phyloP scores from a whole-genome alignment of 768 basidiomycete genomes.

The Mycena olivaceomarginata region DNA sequence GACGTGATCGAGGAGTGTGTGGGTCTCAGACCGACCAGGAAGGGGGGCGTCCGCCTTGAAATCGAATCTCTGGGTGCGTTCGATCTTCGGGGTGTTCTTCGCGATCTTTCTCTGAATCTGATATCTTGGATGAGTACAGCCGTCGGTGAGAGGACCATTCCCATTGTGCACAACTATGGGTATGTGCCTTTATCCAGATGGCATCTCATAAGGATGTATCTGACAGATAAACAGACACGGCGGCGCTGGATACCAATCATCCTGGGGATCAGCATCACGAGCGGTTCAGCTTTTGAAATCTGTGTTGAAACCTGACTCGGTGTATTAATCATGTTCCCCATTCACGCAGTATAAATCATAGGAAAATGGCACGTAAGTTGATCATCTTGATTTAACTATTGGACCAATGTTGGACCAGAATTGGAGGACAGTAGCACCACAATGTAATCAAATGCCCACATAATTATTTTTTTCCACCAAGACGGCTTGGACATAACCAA shows the following conservation, averaged over 20 bases:
- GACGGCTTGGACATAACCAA: too few species aligned
- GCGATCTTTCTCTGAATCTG: too few species aligned
- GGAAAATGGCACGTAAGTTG: too few species aligned
- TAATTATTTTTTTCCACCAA: too few species aligned
- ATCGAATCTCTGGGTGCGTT: slow-evolving; percentile 7
- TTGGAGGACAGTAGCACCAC: too few species aligned
- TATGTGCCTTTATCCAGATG: background rate
- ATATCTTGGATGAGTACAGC: background rate
- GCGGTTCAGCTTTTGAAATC: too few species aligned
- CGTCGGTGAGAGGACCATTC: background rate
- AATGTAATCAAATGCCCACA: too few species aligned
- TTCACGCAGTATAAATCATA: too few species aligned
- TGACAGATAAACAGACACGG: background rate
- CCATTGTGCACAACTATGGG: slow-evolving; percentile 36
- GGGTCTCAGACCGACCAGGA: slow-evolving; percentile 33
- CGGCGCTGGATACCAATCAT: background rate
- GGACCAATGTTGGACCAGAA: too few species aligned
- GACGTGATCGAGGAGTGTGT: slow-evolving; percentile 41
- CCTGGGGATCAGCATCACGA: background rate
- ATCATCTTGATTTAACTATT: too few species aligned
- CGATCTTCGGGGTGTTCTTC: background rate
- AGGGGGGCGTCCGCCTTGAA: slow-evolving; percentile 26
- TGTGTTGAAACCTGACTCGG: too few species aligned
- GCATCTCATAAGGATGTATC: background rate
- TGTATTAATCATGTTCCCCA: too few species aligned